phyloP scores from a whole-genome alignment of 106 monocot genomes.

The Dendrobium huoshanense region DNA sequence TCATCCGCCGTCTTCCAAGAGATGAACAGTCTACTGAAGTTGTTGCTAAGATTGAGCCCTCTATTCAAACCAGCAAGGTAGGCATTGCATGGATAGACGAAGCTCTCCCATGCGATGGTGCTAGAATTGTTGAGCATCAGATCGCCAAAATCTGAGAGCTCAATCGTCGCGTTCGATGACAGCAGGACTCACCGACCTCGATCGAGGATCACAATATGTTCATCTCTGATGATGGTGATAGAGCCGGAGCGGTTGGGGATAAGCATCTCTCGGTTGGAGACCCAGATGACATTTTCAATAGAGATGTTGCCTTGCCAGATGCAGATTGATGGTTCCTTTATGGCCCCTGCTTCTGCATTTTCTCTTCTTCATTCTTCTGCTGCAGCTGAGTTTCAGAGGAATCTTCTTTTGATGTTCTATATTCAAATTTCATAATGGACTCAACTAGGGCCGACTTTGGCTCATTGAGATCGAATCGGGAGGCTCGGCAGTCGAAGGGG shows the following conservation, averaged over 20 bases:
- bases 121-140: constrained; percentile 10
- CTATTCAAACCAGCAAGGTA: constrained; percentile 28
- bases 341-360: too few species aligned
- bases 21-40: constrained; percentile 13
- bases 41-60: constrained; percentile 9
- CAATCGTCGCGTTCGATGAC: constrained; percentile 12
- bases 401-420: too few species aligned
- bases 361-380: too few species aligned
- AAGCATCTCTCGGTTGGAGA: constrained; percentile 39
- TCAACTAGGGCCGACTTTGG: too few species aligned
- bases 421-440: too few species aligned
- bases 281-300: constrained; percentile 29
- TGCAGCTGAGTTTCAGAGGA: too few species aligned
- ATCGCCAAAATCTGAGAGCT: constrained; percentile 22
- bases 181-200: not conserved
- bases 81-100: not conserved
- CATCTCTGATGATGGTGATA: constrained; percentile 10
- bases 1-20: constrained; percentile 38
- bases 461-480: too few species aligned
- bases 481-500: too few species aligned
- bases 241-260: constrained; percentile 10
- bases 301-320: constrained; percentile 36
- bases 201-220: constrained; percentile 23
- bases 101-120: not conserved
- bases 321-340: constrained; percentile 3